Evolutionary conservation across 225 moss, liverwort and hornwort species (phyloP).

Genomic region (Polytrichum commune): DNA sequence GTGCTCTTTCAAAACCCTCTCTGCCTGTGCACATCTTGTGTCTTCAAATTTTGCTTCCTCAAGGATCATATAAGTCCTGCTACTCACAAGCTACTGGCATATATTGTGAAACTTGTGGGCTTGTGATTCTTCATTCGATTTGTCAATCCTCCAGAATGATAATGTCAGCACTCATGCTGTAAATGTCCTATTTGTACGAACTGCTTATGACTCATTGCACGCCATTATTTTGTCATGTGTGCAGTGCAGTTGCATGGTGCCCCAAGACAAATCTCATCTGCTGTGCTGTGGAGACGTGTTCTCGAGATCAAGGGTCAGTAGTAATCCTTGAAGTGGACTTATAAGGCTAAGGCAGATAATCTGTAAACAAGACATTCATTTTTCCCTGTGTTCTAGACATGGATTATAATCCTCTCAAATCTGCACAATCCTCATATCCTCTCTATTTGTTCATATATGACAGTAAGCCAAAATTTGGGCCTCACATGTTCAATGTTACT

Average conservation of each 20-base stretch:
- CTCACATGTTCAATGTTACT: too few relatives aligned
- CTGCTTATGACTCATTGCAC: background rate
- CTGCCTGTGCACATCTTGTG: background rate
- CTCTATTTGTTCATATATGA: too few relatives aligned
- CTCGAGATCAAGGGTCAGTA: slow-evolving; percentile 79
- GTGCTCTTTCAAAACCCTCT: background rate
- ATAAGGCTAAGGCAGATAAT: background rate
- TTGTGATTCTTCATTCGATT: background rate
- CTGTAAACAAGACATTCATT: background rate
- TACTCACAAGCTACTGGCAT: background rate
- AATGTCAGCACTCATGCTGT: background rate
- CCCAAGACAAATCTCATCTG: slow-evolving; percentile 78
- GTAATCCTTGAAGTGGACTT: background rate
- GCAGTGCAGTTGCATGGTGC: slow-evolving; percentile 95
- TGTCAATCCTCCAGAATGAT: background rate
- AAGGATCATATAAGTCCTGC: too few relatives aligned
- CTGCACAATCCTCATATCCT: too few relatives aligned
- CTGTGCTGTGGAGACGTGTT: slow-evolving; percentile 91
- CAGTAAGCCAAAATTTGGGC: too few relatives aligned
- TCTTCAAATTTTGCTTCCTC: too few relatives aligned
- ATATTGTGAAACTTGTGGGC: background rate
- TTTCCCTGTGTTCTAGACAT: too few relatives aligned
- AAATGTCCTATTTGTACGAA: background rate
- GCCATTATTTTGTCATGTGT: slow-evolving; percentile 4
- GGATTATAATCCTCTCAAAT: too few relatives aligned